phyloP scores from a whole-genome alignment of 2,329 filamentous ascomycete genomes.

The Fusarium mundagurra region DNA sequence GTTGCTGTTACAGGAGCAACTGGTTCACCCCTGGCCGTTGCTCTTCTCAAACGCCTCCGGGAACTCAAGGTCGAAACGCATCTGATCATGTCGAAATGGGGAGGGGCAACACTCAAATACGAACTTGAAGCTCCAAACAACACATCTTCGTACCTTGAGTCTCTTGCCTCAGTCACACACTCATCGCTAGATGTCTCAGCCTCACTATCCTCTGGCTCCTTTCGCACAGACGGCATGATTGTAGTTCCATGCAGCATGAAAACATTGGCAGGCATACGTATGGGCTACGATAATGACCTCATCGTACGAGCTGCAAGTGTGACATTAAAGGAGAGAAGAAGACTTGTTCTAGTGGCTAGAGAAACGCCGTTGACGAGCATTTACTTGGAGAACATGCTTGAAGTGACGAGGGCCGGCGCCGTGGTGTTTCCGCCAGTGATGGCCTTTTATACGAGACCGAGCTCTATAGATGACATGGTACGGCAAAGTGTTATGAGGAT shows the following conservation, averaged over 20 bases:
- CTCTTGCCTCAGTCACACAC: not conserved
- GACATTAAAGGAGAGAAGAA: not conserved
- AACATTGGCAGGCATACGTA: not conserved
- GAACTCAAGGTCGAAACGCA: not conserved
- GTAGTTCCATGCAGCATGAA: not conserved
- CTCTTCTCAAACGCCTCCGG: not conserved
- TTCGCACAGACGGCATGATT: not conserved
- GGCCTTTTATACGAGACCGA: not conserved
- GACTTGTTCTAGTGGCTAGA: not conserved
- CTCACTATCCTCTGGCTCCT: not conserved
- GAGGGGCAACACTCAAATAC: not conserved
- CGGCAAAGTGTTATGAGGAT: not conserved
- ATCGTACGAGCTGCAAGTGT: not conserved
- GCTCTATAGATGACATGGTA: not conserved
- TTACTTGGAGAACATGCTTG: not conserved
- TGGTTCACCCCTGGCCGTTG: not conserved
- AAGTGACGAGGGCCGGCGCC: not conserved
- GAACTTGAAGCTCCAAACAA: not conserved
- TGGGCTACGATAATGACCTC: not conserved
- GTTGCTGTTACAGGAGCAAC: not conserved
- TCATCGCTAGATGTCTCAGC: not conserved
- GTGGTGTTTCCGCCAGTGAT: not conserved
- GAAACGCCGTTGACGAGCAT: not conserved
- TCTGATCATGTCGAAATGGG: not conserved
- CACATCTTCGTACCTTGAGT: fast-evolving